Conservation (phyloP, 768 basidiomycete species). For the Psilocybe azurescens region DNA sequence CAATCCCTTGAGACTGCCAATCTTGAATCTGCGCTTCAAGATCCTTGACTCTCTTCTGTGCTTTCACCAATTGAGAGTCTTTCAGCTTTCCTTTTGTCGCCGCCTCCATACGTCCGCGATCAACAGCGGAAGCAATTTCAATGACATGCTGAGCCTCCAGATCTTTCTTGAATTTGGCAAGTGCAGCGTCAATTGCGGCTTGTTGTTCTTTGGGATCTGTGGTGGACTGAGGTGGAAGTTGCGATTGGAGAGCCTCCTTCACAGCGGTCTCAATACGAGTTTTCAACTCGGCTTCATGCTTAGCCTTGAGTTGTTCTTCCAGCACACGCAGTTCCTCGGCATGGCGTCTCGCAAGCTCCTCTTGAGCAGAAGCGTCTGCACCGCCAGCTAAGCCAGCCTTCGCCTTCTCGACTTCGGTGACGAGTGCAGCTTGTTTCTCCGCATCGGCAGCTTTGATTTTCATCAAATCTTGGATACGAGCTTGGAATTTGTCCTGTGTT, state of each 20-base stretch:
- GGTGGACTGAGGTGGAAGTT: constrained; percentile 25
- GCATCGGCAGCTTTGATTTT: constrained; percentile 55
- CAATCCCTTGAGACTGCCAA: constrained; percentile 53
- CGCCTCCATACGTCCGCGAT: constrained; percentile 71
- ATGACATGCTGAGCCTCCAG: constrained; percentile 51
- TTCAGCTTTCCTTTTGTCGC: constrained; percentile 68
- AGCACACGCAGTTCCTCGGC: constrained; percentile 62
- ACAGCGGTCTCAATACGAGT: constrained; percentile 45
- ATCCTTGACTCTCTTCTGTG: constrained; percentile 68
- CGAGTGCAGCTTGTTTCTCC: constrained; percentile 51
- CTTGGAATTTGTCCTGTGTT: constrained; percentile 65
- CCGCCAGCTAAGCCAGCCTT: constrained; percentile 47
- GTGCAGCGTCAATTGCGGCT: constrained; percentile 50
- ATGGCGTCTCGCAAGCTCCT: constrained; percentile 57
- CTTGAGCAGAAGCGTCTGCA: constrained; percentile 27
- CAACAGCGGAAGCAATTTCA: constrained; percentile 69
- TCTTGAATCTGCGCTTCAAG: constrained; percentile 67
- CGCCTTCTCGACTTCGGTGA: constrained; percentile 63
- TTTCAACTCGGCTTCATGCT: constrained; percentile 60
- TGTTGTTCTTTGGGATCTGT: constrained; percentile 31
- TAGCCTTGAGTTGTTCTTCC: constrained; percentile 54
- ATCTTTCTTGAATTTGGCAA: constrained; percentile 55
- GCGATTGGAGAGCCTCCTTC: constrained; percentile 41
- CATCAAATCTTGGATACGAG: constrained; percentile 55
- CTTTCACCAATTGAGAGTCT: constrained; percentile 68